A percentile compares a stretch with the other conserved stretches of the same genome.
Evolutionary conservation across 371 early-diverging fungal genomes (phyloP).

Genomic region (Apophysomyces ossiformis): DNA sequence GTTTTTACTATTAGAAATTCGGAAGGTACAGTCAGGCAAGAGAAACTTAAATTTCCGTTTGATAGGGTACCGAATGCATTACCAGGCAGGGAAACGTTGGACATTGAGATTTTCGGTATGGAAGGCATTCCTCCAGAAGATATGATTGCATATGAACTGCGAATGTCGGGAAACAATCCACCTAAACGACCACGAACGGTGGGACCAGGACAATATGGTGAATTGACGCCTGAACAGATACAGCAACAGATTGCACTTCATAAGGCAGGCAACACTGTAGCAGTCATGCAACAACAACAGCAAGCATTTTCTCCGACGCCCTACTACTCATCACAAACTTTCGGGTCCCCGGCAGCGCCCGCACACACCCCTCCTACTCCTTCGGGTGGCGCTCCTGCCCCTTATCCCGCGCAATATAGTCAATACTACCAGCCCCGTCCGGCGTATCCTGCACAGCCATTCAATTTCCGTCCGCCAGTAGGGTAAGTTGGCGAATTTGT

Average conservation of each 20-base stretch:
- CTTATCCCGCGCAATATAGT: constrained; percentile 26
- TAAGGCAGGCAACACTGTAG: constrained; percentile 33
- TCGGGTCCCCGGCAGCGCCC: constrained; percentile 20
- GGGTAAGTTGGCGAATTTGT: constrained; percentile 15
- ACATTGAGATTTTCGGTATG: constrained; percentile 95
- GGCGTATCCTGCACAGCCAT: constrained; percentile 18
- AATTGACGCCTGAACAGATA: constrained; percentile 46
- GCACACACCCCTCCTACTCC: constrained; percentile 19
- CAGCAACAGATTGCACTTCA: constrained; percentile 46
- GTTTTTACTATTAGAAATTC: constrained; percentile 9
- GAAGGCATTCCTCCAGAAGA: constrained; percentile 91
- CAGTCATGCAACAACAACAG: constrained; percentile 13
- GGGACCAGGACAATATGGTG: constrained; percentile 40
- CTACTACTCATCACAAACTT: constrained; percentile 29
- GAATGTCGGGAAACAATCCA: constrained; percentile 37
- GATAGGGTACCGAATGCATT: constrained; percentile 87
- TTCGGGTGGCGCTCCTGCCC: constrained; percentile 19
- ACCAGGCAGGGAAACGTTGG: constrained; percentile 82
- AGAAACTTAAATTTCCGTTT: background rate
- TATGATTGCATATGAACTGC: constrained; percentile 66
- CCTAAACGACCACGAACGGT: constrained; percentile 31
- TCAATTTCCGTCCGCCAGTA: constrained; percentile 23
- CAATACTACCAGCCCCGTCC: constrained; percentile 37
- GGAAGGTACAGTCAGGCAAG: background rate
- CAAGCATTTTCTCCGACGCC: constrained; percentile 9